Conservation (phyloP, 2,329 filamentous ascomycete genomes). For the Rugonectria rugulosa region DNA sequence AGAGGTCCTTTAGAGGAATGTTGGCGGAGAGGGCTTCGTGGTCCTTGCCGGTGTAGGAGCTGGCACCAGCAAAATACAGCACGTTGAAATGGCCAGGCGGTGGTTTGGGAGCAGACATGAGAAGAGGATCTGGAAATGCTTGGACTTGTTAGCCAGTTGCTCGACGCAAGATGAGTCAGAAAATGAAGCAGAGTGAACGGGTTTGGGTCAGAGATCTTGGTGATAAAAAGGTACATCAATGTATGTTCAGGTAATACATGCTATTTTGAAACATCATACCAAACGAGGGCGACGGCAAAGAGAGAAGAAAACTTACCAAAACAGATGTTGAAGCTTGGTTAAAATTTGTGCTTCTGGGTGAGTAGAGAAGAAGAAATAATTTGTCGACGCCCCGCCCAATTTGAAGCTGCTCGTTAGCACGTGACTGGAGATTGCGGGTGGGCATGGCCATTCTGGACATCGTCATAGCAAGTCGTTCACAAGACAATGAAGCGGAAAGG, state of each 20-base stretch:
- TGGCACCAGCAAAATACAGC: constrained; percentile 82
- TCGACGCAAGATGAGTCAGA: constrained; percentile 2
- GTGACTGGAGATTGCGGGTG: constrained; percentile 19
- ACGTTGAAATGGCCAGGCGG: constrained; percentile 76
- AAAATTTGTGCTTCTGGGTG: constrained; percentile 11
- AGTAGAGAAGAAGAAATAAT: constrained; percentile 12
- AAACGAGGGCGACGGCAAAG: constrained; percentile 22
- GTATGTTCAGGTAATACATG: constrained; percentile 68
- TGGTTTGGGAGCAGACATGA: constrained; percentile 53
- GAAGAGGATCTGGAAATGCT: constrained; percentile 18
- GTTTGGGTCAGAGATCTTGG: constrained; percentile 73
- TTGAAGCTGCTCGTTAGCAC: constrained; percentile 20
- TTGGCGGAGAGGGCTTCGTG: constrained; percentile 73
- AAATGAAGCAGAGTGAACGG: constrained; percentile 19
- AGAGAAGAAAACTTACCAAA: constrained; percentile 45
- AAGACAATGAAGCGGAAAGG: not conserved
- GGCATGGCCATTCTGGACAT: no score
- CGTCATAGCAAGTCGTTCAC: constrained; percentile 15
- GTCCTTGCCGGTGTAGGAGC: constrained; percentile 73
- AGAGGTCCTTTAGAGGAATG: constrained; percentile 68
- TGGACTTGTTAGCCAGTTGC: constrained; percentile 31
- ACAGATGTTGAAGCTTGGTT: constrained; percentile 18
- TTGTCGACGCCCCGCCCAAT: constrained; percentile 27
- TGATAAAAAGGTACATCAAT: constrained; percentile 69
- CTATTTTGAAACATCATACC: constrained; percentile 61